phyloP scores from a whole-genome alignment of 73 alveolate species.

The Tetrahymena thermophila region DNA sequence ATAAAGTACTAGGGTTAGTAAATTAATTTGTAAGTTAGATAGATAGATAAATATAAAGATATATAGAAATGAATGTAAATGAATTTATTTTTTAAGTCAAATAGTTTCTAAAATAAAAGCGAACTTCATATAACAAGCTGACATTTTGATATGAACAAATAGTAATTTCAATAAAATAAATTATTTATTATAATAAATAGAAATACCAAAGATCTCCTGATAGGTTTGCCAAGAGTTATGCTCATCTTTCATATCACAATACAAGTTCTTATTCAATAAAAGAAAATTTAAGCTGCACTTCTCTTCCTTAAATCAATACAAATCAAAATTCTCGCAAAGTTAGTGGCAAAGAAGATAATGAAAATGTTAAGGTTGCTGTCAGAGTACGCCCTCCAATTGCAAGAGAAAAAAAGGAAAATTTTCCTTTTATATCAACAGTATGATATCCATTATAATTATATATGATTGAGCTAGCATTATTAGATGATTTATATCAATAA shows the following conservation, averaged over 20 bases:
- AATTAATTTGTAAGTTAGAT: background rate
- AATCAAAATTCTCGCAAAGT: background rate
- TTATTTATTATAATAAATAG: background rate
- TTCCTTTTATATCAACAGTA: conserved; percentile 63
- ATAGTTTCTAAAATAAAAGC: background rate
- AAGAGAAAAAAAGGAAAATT: conserved; percentile 59
- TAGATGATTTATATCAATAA: conserved; percentile 31
- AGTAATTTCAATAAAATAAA: background rate
- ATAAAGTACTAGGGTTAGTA: background rate
- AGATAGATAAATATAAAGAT: background rate
- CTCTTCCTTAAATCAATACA: background rate
- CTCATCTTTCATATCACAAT: background rate
- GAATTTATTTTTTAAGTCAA: background rate
- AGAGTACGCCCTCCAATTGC: conserved; percentile 80
- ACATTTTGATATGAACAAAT: background rate
- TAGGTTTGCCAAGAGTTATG: background rate
- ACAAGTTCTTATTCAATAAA: background rate
- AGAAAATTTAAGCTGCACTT: background rate
- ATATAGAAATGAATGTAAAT: background rate
- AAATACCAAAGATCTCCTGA: background rate
- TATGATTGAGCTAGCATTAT: conserved; percentile 44
- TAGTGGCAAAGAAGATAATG: conserved; percentile 19
- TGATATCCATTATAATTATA: background rate
- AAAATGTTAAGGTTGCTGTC: conserved; percentile 67
- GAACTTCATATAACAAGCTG: background rate